Conservation (phyloP, 2,329 filamentous ascomycete species). For the Cytospora piceae region DNA sequence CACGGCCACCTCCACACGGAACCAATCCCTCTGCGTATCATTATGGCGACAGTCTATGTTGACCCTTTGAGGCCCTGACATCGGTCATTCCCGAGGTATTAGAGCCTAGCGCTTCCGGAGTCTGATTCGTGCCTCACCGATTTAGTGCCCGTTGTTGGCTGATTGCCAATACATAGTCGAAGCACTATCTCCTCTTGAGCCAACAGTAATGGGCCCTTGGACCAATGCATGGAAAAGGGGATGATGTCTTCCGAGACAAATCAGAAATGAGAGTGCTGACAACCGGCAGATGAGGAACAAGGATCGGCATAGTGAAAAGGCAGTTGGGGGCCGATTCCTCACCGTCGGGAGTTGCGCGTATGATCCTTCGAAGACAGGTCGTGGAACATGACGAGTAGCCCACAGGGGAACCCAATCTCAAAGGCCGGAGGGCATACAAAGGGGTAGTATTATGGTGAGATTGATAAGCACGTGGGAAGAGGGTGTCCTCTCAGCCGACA, state of each 20-base stretch:
- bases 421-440: constrained; percentile 1
- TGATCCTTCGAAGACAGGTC: not conserved
- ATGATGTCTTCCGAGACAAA: constrained; percentile 7
- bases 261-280: constrained; percentile 28
- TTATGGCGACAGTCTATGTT: not conserved
- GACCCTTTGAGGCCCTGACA: constrained; percentile 2
- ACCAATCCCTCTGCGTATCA: constrained; percentile 2
- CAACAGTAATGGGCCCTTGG: not conserved
- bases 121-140: not conserved
- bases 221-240: constrained; percentile 25
- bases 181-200: constrained; percentile 11
- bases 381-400: constrained; percentile 10
- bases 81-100: not conserved
- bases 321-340: constrained; percentile 23
- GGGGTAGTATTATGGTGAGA: constrained; percentile 24
- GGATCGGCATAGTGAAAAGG: constrained; percentile 7
- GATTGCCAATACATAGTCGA: constrained; percentile 2
- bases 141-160: constrained; percentile 8
- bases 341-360: constrained; percentile 11
- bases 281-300: constrained; percentile 19
- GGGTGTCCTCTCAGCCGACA: constrained; percentile 5
- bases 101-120: not conserved
- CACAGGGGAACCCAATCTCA: not conserved
- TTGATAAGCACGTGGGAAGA: constrained; percentile 15
- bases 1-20: constrained; percentile 9